Percentiles rank a stretch among this genome's conserved stretches.
These are phyloP conservation scores for Aristolochia fimbriata DNA, from an alignment of 164 flowering plant species.

Conservation along the genomic window DNA sequence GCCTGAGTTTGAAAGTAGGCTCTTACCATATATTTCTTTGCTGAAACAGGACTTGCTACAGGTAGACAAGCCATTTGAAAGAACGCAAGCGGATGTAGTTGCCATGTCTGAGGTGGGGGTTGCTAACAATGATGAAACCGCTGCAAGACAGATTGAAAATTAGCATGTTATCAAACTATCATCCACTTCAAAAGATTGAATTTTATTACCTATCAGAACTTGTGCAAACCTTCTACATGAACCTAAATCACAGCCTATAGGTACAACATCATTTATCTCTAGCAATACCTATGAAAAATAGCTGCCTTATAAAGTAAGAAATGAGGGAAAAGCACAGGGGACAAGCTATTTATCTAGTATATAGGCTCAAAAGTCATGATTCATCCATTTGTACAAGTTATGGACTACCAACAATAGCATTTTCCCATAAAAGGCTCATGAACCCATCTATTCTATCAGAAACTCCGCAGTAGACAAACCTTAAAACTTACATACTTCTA, in stretches of 20 bases:
- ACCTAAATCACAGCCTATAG: not conserved
- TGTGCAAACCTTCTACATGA: not conserved
- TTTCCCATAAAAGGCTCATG: too few species aligned
- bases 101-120: conserved; percentile 41
- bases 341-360: too few species aligned
- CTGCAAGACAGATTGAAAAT: conserved; percentile 1
- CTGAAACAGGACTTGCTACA: conserved; percentile 20
- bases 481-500: too few species aligned
- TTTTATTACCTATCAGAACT: not conserved
- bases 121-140: not conserved
- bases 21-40: conserved; percentile 40
- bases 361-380: too few species aligned
- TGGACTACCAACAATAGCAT: too few species aligned
- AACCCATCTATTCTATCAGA: too few species aligned
- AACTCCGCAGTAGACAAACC: too few species aligned
- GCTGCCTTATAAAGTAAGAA: too few species aligned
- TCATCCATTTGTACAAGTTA: too few species aligned
- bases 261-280: not conserved
- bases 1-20: conserved; percentile 23
- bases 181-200: not conserved
- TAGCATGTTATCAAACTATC: not conserved
- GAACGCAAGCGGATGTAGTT: conserved; percentile 60
- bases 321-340: too few species aligned
- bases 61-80: conserved; percentile 50
- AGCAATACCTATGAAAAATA: too few species aligned